Conservation (phyloP, 2,329 filamentous ascomycete genomes). For the Basipetospora chlamydospora region DNA sequence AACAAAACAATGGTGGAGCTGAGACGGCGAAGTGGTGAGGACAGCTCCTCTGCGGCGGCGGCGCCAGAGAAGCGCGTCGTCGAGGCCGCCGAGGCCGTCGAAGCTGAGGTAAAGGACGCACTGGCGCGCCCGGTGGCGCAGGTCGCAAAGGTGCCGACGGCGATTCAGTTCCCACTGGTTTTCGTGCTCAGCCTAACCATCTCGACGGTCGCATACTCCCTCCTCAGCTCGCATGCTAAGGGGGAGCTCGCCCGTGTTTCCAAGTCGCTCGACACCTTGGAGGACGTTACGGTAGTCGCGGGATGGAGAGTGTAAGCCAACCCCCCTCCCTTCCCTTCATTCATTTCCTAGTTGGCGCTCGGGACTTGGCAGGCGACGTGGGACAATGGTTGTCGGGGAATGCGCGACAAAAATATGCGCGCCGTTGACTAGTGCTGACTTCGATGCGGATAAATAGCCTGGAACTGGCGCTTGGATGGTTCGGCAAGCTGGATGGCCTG, state of each 20-base stretch:
- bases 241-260: constrained; percentile 55
- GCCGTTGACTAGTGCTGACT: constrained; percentile 3
- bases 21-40: constrained; percentile 2
- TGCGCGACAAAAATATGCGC: too few species aligned
- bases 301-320: constrained; percentile 40
- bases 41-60: neutral
- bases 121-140: neutral
- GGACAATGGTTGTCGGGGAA: too few species aligned
- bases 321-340: neutral
- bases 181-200: constrained; percentile 43
- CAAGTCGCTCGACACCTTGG: constrained; percentile 45
- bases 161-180: constrained; percentile 37
- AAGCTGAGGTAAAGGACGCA: neutral
- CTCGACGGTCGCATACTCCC: constrained; percentile 48
- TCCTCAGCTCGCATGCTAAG: constrained; percentile 42
- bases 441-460: constrained; percentile 30
- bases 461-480: constrained; percentile 62
- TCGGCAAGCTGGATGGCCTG: constrained; percentile 56
- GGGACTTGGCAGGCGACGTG: too few species aligned
- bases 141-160: constrained; percentile 23
- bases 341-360: too few species aligned
- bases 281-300: constrained; percentile 31
- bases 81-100: neutral
- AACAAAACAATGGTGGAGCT: constrained; percentile 3
- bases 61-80: neutral